phyloP scores from a whole-genome alignment of 179 eudicot species.

The Silene noctiflora region DNA sequence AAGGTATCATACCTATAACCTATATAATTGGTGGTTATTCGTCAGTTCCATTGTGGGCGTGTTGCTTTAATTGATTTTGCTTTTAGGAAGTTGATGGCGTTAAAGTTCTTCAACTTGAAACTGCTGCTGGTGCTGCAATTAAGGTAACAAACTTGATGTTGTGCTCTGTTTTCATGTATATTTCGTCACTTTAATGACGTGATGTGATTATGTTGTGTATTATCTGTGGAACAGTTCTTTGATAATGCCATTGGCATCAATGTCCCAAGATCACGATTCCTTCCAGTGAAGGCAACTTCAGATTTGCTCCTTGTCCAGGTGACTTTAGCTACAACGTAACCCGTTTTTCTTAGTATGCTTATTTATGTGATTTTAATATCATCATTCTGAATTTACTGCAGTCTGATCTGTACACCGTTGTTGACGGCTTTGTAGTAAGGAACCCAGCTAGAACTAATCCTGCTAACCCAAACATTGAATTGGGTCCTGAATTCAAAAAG shows the following conservation, averaged over 20 bases:
- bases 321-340: conserved; percentile 8
- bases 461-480: conserved; percentile 76
- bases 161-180: not conserved
- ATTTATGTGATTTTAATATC: conserved; percentile 4
- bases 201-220: conserved; percentile 5
- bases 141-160: conserved; percentile 43
- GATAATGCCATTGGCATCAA: conserved; percentile 86
- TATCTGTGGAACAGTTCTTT: conserved; percentile 52
- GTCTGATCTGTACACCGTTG: conserved; percentile 86
- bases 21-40: not conserved
- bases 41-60: not conserved
- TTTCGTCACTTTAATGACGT: not conserved
- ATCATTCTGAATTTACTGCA: conserved; percentile 22
- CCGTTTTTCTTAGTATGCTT: not conserved
- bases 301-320: conserved; percentile 99
- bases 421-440: conserved; percentile 68
- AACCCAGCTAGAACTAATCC: conserved; percentile 69
- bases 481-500: conserved; percentile 98
- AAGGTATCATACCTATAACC: conserved; percentile 49
- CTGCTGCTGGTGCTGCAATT: conserved; percentile 99
- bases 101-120: conserved; percentile 98
- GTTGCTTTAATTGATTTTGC: conserved; percentile 22
- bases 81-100: conserved; percentile 89
- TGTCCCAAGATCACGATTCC: conserved; percentile 98
- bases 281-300: conserved; percentile 94